Base-by-base conservation (phyloP, 2,329 filamentous ascomycete genomes). In the Aspergillus sp. region DNA sequence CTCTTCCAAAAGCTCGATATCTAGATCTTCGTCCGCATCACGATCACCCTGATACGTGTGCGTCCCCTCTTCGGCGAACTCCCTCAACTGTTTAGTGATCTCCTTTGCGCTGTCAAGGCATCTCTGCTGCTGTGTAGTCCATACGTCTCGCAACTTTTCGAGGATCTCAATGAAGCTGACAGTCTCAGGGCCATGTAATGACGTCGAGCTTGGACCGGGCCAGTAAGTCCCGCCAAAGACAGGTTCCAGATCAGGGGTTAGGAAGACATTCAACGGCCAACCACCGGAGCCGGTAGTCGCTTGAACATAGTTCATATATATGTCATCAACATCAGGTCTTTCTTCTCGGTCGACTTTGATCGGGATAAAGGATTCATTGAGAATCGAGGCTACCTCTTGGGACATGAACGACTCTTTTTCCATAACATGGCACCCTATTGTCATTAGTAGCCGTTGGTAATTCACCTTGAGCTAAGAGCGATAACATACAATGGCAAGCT, bases 281-380 rank as follows among this genome's bases (percentile, higher is more conserved):
- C 95, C 95, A 9, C 93, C 94, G 1, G 87, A 89, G 22, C 91
- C 93, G 61, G 91, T 96, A 11, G 95, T 94, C 1, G 94, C 94
- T 75, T 97, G 93, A 46, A 97, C 90, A 76, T 97, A 99, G 80
- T 97, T 97, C 92, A 97, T 97, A 77, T 98, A 98, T 66, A 98
- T 93, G 64, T 91, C 89, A 73, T 99, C 95, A 66, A 98, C 88
- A 73, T 98, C 93, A 8, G 94, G 94, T 28, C 94, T 88, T 78
- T 97, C 92, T 78, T 99, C 95, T 63, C 93, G 88, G 77, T 99
- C 95, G 71, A 98, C 87, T 70, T 97, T 91, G 75, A 98, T 88
- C 4, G 95, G 94, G 49, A 99, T 87, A 76, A 98, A 99, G 60
- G 87, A 86, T 63, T 89, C 83, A 80, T 98, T 99, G 41, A 99